Evolutionary conservation across 1,284 basidiomycete genomes (phyloP).

Genomic region (Thelephora terrestris): DNA sequence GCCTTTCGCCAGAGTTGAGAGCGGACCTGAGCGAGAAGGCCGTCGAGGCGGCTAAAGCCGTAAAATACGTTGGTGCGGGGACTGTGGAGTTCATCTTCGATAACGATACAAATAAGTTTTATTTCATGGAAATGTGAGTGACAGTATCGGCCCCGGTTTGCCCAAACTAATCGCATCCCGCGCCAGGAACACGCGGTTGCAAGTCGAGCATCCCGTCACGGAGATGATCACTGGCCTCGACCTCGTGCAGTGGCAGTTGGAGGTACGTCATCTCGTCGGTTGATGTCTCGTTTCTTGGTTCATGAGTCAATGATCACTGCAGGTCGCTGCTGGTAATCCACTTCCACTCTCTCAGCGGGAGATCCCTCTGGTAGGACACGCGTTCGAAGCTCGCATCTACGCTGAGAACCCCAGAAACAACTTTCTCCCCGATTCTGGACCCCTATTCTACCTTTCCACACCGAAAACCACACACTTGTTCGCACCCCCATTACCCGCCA

Average conservation of each 20-base stretch:
- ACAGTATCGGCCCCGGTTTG: not conserved
- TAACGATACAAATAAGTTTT: slow-evolving; percentile 76
- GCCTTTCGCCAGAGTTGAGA: slow-evolving; percentile 65
- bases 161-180: not conserved
- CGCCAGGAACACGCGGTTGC: slow-evolving; percentile 80
- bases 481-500: slow-evolving; percentile 35
- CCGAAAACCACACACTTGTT: slow-evolving; percentile 59
- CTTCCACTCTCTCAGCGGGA: slow-evolving; percentile 70
- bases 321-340: slow-evolving; percentile 83
- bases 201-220: slow-evolving; percentile 93
- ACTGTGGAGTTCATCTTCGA: slow-evolving; percentile 95
- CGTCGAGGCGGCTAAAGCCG: slow-evolving; percentile 83
- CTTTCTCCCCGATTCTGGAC: slow-evolving; percentile 88
- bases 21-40: slow-evolving; percentile 81
- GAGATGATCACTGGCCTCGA: slow-evolving; percentile 93
- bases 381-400: slow-evolving; percentile 95
- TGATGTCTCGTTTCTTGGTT: not conserved
- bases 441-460: slow-evolving; percentile 71
- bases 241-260: slow-evolving; percentile 90
- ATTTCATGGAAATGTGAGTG: slow-evolving; percentile 87
- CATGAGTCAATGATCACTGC: not conserved
- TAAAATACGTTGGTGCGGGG: slow-evolving; percentile 84
- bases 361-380: slow-evolving; percentile 82
- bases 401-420: slow-evolving; percentile 91
- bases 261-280: slow-evolving; percentile 31